These are phyloP conservation scores for Russula sp. DNA, from an alignment of 768 basidiomycete species.

Conservation along the genomic window DNA sequence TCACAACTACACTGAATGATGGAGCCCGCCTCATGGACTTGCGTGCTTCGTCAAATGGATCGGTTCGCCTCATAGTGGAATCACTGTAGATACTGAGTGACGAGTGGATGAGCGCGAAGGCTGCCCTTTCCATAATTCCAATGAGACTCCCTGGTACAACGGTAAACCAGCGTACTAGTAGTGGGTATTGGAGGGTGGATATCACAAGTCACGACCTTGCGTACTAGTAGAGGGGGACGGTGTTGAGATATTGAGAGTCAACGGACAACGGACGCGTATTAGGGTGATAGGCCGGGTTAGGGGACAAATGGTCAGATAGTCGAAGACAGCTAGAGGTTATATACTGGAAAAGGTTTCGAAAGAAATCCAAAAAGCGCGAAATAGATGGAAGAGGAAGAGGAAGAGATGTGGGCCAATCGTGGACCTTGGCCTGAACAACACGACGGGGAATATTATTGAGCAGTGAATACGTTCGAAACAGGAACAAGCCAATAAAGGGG, in stretches of 20 bases:
- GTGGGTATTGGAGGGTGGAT: too few relatives aligned
- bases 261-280: constrained; percentile 53
- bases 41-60: constrained; percentile 19
- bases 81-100: too few relatives aligned
- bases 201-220: too few relatives aligned
- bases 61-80: too few relatives aligned
- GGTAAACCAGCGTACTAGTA: constrained; percentile 28
- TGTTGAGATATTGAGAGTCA: constrained; percentile 41
- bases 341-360: constrained; percentile 10
- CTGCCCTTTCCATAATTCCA: constrained; percentile 13
- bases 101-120: constrained; percentile 14
- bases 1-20: constrained; percentile 16
- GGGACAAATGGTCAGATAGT: constrained; percentile 49
- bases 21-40: constrained; percentile 29
- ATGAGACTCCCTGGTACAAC: constrained; percentile 13
- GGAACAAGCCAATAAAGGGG: constrained; percentile 67
- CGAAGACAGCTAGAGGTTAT: constrained; percentile 30
- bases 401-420: constrained; percentile 78
- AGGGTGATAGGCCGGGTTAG: constrained; percentile 55
- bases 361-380: not conserved
- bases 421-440: constrained; percentile 69
- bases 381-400: constrained; percentile 30
- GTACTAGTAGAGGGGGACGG: too few relatives aligned
- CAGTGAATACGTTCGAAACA: constrained; percentile 75
- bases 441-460: constrained; percentile 83